Evolutionary conservation across 2,329 filamentous ascomycete genomes (phyloP).

Genomic region (Mariannaea elegans): DNA sequence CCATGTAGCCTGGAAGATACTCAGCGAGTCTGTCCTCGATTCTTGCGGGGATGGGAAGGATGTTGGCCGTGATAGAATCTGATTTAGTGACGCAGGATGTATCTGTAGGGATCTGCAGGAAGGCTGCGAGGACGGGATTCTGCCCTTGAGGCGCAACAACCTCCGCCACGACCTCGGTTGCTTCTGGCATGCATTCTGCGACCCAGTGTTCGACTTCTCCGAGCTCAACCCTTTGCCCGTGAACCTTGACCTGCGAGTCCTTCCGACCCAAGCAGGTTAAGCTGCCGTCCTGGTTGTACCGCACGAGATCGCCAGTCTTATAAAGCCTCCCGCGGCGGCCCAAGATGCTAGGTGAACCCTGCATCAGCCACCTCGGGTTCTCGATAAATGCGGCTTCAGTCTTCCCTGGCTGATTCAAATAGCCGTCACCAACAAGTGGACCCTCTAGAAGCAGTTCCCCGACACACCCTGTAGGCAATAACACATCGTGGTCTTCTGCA

Average conservation of each 20-base stretch:
- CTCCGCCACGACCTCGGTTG: neutral
- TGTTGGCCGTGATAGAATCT: neutral
- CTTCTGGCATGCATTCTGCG: neutral
- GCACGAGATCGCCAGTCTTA: conserved; percentile 57
- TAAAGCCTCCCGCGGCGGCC: conserved; percentile 44
- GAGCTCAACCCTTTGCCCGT: conserved; percentile 22
- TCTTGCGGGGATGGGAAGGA: neutral
- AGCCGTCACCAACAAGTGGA: too few relatives aligned
- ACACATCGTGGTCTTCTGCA: too few relatives aligned
- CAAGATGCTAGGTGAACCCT: neutral
- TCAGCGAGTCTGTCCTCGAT: neutral
- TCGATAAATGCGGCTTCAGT: conserved; percentile 30
- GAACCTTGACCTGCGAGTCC: conserved; percentile 24
- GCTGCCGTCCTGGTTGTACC: conserved; percentile 50
- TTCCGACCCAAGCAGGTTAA: conserved; percentile 45
- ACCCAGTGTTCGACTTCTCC: conserved; percentile 15
- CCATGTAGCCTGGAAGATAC: conserved; percentile 4
- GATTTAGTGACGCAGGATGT: too few relatives aligned
- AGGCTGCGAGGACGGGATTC: neutral
- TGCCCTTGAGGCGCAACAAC: neutral
- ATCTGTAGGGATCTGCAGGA: too few relatives aligned
- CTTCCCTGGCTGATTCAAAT: too few relatives aligned
- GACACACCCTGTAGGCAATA: too few relatives aligned
- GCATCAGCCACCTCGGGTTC: conserved; percentile 48
- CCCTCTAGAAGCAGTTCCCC: too few relatives aligned